Base-by-base conservation (phyloP, 2,329 filamentous ascomycete species). In the Pezicula carpinea region DNA sequence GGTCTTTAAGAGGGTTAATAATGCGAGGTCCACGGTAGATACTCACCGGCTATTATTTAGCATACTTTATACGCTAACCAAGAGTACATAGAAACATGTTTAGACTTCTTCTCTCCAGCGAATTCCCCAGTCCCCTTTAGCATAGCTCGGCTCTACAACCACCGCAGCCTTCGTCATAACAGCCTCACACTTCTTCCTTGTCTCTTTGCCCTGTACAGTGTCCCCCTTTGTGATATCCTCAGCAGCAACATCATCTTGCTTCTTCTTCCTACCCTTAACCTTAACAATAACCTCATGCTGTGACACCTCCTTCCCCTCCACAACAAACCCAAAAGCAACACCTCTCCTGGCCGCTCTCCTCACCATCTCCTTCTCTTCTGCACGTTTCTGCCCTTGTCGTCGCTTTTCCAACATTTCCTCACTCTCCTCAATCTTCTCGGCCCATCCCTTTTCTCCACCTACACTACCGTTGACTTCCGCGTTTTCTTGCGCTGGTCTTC, bases 51-150 rank as follows among this genome's bases (percentile, higher is more conserved):
- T n/a, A n/a, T n/a, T n/a, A n/a, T n/a, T n/a, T n/a, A n/a, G n/a
- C n/a, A n/a, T n/a, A n/a, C n/a, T n/a, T n/a, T n/a, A n/a, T n/a
- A n/a, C n/a, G n/a, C n/a, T n/a, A n/a, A n/a, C n/a, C n/a, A n/a
- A n/a, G n/a, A n/a, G n/a, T n/a, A n/a, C n/a, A n/a, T n/a, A n/a
- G n/a, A n/a, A n/a, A n/a, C n/a, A n/a, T n/a, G n/a, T n/a, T n/a
- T n/a, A 38, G 5, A 19, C 35, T 13, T 43, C 29, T 35, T 80
- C 76, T 50, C 78, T 68, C 77, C 77, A 82, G 49, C 77, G 59
- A 10, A 82, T 69, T 0, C 68, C 69, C 79, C 77, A 83, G 39
- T 82, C 72, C 0, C 79, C 79, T 53, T 82, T 83, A 0, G 78
- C 78, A 61, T 76, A 83, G 48, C 75, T 77, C 3, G 76, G 71